Conservation (phyloP, 169 alveolate genomes). For the Plasmodium coatneyi region DNA sequence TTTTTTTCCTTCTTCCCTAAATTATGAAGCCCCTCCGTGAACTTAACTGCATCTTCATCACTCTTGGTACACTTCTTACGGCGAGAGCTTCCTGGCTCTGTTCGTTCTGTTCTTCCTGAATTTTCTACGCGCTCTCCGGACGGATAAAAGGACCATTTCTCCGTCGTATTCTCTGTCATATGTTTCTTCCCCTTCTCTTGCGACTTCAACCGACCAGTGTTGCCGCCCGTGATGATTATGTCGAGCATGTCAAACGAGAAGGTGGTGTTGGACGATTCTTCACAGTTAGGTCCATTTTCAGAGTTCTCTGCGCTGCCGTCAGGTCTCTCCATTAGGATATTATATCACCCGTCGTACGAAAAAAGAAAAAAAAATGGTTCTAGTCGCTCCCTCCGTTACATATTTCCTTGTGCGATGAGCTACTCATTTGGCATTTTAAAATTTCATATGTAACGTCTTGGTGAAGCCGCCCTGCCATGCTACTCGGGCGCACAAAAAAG, state of each 20-base stretch:
- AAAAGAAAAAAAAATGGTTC: neutral
- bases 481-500: neutral
- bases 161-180: neutral
- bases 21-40: neutral
- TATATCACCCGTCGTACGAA: neutral
- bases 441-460: neutral
- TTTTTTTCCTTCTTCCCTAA: neutral
- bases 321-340: neutral
- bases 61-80: neutral
- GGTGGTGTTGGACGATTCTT: neutral
- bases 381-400: neutral
- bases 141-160: neutral
- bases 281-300: neutral
- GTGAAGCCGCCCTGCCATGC: neutral
- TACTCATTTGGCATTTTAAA: neutral
- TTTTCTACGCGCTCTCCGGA: neutral
- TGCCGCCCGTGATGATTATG: slow-evolving; percentile 12
- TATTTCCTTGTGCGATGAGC: neutral
- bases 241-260: slow-evolving; percentile 67
- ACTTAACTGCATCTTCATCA: neutral
- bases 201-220: neutral
- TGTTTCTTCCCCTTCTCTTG: neutral
- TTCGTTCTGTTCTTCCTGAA: neutral
- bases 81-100: neutral
- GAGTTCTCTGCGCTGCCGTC: neutral